Evolutionary conservation across 2,329 filamentous ascomycete species (phyloP).

Genomic region (Alternaria triticina): DNA sequence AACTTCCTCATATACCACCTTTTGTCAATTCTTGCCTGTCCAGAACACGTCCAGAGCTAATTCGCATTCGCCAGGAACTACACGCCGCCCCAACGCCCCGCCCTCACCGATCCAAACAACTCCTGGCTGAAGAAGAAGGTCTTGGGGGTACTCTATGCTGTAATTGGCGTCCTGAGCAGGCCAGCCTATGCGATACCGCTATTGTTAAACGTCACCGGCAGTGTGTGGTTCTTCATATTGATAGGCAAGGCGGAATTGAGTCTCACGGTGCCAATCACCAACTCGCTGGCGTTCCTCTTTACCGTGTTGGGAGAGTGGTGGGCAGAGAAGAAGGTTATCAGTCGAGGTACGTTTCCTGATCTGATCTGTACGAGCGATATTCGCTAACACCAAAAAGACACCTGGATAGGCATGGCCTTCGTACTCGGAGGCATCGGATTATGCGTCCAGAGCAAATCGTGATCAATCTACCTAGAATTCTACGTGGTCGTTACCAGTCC

Average conservation of each 20-base stretch:
- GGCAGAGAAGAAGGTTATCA: conserved; percentile 90
- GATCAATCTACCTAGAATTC: conserved; percentile 4
- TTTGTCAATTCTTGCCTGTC: neutral
- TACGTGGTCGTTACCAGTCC: conserved; percentile 20
- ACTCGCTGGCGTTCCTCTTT: conserved; percentile 93
- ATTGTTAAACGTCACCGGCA: conserved; percentile 87
- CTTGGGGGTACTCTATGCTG: conserved; percentile 73
- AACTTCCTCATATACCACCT: no score
- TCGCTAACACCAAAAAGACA: conserved; percentile 62
- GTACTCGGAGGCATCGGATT: conserved; percentile 81
- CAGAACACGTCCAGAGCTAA: neutral
- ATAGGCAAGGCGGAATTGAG: conserved; percentile 93
- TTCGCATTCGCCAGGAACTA: conserved; percentile 57
- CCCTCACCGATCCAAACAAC: conserved; percentile 45
- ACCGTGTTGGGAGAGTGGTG: conserved; percentile 95
- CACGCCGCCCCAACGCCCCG: conserved; percentile 56
- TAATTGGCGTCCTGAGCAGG: conserved; percentile 77
- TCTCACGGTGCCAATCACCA: conserved; percentile 92
- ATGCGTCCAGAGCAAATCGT: conserved; percentile 70
- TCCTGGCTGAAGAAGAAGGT: conserved; percentile 69
- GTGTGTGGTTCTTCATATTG: conserved; percentile 94
- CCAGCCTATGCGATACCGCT: conserved; percentile 86
- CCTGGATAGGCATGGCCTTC: conserved; percentile 79
- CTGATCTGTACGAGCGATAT: neutral
- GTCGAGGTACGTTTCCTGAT: conserved; percentile 65